Evolutionary conservation across 2,329 filamentous ascomycete genomes (phyloP), one percentile per base, ranked within the genome.

Genomic region (Diaporthe aspalathi): DNA sequence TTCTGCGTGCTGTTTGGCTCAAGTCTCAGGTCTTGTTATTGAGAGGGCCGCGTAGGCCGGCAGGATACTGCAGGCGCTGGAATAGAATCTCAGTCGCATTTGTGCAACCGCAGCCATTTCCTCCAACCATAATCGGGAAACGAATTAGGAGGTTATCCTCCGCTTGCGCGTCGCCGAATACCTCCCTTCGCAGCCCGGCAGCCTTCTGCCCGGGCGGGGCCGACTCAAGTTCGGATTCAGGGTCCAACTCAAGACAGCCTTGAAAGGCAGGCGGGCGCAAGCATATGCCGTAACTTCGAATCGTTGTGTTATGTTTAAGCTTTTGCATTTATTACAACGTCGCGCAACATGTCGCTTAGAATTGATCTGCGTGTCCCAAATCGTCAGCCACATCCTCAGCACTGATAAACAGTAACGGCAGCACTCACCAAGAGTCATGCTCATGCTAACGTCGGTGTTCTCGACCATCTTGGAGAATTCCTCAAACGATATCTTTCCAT

Each of bases 391-490:
- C 45, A 20, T 11, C 4, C 29, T 24, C 45, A 49, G 3, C 7
- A 24, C 29, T 12, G 29, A 20, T 7, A 11, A 20, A 17, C 29
- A 24, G 40, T 5, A n/a, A 53, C 2, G 32, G 35, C 6, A 24
- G 60, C 73, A 86, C 86, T 82, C 79, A 91, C 90, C 90, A 78
- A 92, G 84, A 76, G 90, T 92, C 90, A 92, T 92, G 84, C 89
- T 92, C 88, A 91, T 91, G 84, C 89, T 91, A 76, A 92, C 88
- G 78, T 92, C 90, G 70, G 95, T 98, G 81, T 93, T 97, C 88
- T 98, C 95, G 66, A 99, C 96, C 95, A 99, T 98, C 85, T 96
- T 94, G 73, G 91, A 95, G 81, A 99, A 99, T 87, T 99, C 96
- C 84, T 98, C 94, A 79, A 99, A 99, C 86, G 94, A 97, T 82